Evolutionary conservation across 2,329 filamentous ascomycete genomes (phyloP).

Genomic region (Microcyclospora tardicrescens): DNA sequence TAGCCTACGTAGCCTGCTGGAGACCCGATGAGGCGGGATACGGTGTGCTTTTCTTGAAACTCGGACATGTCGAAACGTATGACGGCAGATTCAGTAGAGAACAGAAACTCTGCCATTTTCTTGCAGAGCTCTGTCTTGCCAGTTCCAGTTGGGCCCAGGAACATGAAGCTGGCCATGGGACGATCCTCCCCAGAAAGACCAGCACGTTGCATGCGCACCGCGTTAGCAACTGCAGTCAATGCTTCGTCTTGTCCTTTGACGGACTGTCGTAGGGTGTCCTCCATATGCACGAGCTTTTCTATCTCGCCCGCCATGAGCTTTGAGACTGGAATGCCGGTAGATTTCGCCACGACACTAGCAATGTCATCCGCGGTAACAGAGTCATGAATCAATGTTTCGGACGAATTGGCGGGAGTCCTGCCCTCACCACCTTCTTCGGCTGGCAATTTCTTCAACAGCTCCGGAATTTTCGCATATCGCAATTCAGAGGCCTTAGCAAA

Average conservation of each 20-base stretch:
- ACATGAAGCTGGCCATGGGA: conserved; percentile 91
- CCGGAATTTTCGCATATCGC: conserved; percentile 75
- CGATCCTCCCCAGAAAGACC: conserved; percentile 84
- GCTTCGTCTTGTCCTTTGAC: conserved; percentile 92
- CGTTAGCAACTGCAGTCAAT: conserved; percentile 77
- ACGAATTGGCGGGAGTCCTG: conserved; percentile 8
- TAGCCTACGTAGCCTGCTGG: conserved; percentile 95
- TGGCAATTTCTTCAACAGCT: conserved; percentile 64
- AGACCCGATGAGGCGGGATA: conserved; percentile 80
- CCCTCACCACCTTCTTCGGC: conserved; percentile 50
- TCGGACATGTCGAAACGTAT: conserved; percentile 96
- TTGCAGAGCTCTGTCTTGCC: conserved; percentile 97
- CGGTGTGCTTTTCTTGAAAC: conserved; percentile 94
- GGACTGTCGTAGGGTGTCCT: conserved; percentile 69
- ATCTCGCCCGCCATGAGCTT: conserved; percentile 90
- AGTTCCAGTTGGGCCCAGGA: conserved; percentile 89
- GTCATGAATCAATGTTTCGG: conserved; percentile 67
- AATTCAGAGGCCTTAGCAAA: conserved; percentile 86
- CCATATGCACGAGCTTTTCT: conserved; percentile 92
- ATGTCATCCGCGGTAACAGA: conserved; percentile 94
- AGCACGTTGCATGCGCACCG: conserved; percentile 84
- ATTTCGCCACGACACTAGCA: conserved; percentile 75
- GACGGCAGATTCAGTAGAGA: conserved; percentile 81
- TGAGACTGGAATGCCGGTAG: conserved; percentile 83
- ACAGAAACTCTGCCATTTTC: conserved; percentile 84